phyloP scores from a whole-genome alignment of 441 rosid genomes.

The Arabidopsis lyrata region DNA sequence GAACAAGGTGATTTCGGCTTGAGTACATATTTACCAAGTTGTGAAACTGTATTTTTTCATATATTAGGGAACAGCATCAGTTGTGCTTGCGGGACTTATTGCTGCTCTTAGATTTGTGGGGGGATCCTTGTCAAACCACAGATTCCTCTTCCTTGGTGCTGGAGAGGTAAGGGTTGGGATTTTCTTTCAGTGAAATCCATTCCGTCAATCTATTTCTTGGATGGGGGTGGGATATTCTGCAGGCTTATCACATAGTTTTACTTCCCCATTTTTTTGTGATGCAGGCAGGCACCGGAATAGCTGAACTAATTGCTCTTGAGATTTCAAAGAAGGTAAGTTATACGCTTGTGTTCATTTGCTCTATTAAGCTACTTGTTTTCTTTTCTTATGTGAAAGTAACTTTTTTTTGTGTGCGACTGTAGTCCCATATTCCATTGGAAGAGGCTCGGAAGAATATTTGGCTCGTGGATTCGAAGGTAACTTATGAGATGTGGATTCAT shows the following conservation, averaged over 20 bases:
- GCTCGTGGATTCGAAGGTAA: conserved; percentile 92
- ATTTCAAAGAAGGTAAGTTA: conserved; percentile 73
- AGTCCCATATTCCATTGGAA: conserved; percentile 69
- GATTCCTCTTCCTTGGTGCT: conserved; percentile 85
- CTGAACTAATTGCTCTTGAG: conserved; percentile 88
- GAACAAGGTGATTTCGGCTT: conserved; percentile 9
- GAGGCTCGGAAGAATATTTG: conserved; percentile 84
- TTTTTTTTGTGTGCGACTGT: conserved; percentile 31
- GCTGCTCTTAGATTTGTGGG: conserved; percentile 73
- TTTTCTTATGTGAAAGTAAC: conserved; percentile 18
- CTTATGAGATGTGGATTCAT: conserved; percentile 27
- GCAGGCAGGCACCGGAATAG: conserved; percentile 93
- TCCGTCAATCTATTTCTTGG: conserved; percentile 1
- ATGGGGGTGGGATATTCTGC: conserved; percentile 14
- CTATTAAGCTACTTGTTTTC: conserved; percentile 26
- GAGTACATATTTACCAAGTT: conserved; percentile 19
- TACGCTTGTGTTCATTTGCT: conserved; percentile 16
- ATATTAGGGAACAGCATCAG: conserved; percentile 87
- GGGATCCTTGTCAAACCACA: conserved; percentile 71
- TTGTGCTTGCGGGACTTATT: conserved; percentile 77
- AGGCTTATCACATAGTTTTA: conserved; percentile 13
- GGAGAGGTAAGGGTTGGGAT: conserved; percentile 66
- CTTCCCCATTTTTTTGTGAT: conserved; percentile 31
- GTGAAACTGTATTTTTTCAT: conserved; percentile 10
- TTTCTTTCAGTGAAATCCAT: conserved; percentile 2